These are phyloP conservation scores for Citrullus mucosospermus DNA, from an alignment of 306 rosid genomes.

Conservation along the genomic window DNA sequence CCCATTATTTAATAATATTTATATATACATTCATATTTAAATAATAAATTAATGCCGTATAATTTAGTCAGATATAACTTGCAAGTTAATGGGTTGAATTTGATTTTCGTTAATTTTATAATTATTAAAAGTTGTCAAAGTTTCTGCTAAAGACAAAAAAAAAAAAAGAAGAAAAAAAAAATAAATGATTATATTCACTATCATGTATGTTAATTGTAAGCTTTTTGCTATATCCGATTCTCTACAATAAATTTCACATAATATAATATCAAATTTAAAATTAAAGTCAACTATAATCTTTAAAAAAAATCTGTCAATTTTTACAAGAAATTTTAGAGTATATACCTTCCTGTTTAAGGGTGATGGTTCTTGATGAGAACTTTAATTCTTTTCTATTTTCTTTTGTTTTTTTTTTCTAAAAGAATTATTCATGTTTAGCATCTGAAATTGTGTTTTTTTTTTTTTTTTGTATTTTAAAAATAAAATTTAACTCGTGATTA, in stretches of 20 bases:
- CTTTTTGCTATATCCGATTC: not conserved
- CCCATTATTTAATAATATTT: no score
- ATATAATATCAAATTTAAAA: not conserved
- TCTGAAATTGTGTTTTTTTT: not conserved
- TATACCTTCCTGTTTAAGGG: not conserved
- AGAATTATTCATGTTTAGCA: not conserved
- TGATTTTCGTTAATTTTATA: not conserved
- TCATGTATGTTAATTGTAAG: not conserved
- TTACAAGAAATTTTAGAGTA: not conserved
- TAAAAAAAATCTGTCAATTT: not conserved
- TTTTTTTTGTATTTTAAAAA: not conserved
- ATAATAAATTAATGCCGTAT: not conserved
- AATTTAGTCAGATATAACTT: not conserved
- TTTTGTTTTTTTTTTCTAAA: not conserved
- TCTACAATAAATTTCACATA: not conserved
- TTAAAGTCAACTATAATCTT: not conserved
- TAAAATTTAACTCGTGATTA: not conserved
- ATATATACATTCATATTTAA: not conserved
- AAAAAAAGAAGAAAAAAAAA: not conserved
- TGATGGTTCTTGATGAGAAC: not conserved
- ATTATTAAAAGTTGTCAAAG: not conserved
- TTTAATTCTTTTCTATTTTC: not conserved
- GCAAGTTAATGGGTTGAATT: conserved; percentile 2
- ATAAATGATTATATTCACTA: not conserved
- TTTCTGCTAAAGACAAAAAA: not conserved